Evolutionary conservation across 2,329 filamentous ascomycete genomes (phyloP).

Genomic region (Coniochaeta pulveracea): DNA sequence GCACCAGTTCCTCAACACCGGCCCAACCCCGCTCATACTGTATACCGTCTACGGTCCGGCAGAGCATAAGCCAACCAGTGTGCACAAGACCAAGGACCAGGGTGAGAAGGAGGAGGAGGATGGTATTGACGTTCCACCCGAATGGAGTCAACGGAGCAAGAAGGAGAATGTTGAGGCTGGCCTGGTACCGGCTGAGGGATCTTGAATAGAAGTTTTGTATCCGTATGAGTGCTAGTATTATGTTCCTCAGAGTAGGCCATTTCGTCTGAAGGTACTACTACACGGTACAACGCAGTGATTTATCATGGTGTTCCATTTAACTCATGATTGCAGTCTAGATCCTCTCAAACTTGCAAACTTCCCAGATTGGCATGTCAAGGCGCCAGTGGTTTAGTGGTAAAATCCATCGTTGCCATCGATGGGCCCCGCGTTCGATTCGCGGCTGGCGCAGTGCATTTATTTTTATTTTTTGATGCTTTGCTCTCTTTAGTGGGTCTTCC

Average conservation of each 20-base stretch:
- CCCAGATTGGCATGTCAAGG: too few species aligned
- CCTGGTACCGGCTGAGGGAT: constrained; percentile 22
- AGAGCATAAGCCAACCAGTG: constrained; percentile 46
- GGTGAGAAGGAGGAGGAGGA: constrained; percentile 51
- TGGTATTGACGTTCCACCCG: constrained; percentile 47
- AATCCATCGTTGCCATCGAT: constrained; percentile 36
- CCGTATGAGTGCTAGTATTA: too few species aligned
- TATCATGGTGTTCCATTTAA: too few species aligned
- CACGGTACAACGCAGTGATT: too few species aligned
- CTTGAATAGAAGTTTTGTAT: too few species aligned
- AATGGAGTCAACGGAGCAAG: constrained; percentile 46
- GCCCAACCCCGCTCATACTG: constrained; percentile 45
- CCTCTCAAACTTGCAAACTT: too few species aligned
- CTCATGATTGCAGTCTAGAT: too few species aligned
- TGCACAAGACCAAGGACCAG: constrained; percentile 52
- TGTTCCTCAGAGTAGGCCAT: too few species aligned
- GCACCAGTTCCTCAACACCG: constrained; percentile 54
- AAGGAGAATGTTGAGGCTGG: constrained; percentile 44
- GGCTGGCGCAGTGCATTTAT: constrained; percentile 3
- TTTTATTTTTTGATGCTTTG: too few species aligned
- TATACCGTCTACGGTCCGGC: constrained; percentile 53
- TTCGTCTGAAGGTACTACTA: too few species aligned
- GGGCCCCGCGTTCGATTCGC: constrained; percentile 3
- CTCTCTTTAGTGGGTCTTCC: too few species aligned
- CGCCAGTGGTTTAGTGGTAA: constrained; percentile 35